Evolutionary conservation across 768 basidiomycete species (phyloP).

Genomic region (Agrocybe pediades): DNA sequence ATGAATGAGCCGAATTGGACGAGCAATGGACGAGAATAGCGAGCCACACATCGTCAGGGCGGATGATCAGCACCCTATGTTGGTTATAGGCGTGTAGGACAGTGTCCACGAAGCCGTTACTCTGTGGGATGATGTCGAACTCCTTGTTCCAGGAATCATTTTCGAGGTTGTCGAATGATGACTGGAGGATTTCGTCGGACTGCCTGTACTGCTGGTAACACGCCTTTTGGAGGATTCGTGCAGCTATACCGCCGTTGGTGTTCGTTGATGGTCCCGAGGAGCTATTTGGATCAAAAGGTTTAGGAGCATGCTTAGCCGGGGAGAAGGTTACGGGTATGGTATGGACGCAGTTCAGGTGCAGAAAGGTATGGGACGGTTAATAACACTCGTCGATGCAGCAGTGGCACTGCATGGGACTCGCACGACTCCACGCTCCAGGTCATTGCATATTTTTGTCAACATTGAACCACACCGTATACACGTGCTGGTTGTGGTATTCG

Average conservation of each 20-base stretch:
- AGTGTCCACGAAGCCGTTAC: constrained; percentile 14
- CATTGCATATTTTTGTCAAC: too few relatives aligned
- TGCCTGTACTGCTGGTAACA: constrained; percentile 5
- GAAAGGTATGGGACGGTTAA: neutral
- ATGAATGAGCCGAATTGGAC: constrained; percentile 7
- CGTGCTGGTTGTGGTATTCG: too few relatives aligned
- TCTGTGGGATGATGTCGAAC: neutral
- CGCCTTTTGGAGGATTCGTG: constrained; percentile 3
- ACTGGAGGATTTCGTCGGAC: constrained; percentile 3
- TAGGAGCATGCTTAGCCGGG: constrained; percentile 3
- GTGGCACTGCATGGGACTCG: neutral
- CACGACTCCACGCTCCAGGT: too few relatives aligned
- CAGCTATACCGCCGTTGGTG: neutral
- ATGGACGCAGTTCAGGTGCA: neutral
- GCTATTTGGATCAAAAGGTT: neutral
- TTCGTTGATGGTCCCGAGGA: neutral
- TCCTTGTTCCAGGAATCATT: neutral
- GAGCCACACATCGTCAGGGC: constrained; percentile 16
- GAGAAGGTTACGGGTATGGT: constrained; percentile 5
- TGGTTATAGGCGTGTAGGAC: constrained; percentile 9
- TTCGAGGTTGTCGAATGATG: constrained; percentile 4
- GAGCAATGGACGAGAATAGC: constrained; percentile 12
- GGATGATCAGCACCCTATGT: constrained; percentile 5
- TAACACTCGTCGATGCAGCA: neutral
- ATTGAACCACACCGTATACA: too few relatives aligned